Evolutionary conservation across 768 basidiomycete species (phyloP), one percentile per base, ranked within the genome.

Genomic region (Tricholoma sp.): DNA sequence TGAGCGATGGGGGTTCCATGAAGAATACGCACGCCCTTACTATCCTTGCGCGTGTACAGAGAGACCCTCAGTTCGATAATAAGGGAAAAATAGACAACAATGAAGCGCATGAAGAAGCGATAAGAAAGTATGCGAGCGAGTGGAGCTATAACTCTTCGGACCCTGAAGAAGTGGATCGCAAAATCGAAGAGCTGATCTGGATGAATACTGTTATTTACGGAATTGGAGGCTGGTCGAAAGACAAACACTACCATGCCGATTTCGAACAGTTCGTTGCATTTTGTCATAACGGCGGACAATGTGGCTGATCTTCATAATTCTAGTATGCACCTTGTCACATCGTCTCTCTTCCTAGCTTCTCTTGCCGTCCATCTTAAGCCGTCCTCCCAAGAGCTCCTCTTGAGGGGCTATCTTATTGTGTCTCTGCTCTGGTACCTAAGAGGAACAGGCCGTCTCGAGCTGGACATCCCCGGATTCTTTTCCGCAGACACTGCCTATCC

Each of bases 311-410:
- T 6, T 36, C 13, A 17, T 8, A 28, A 28, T 50, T 13, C 37
- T 3, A 89, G 86, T 12, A 81, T 85, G 71, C 88, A 83, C 59
- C 69, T 85, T 1, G 78, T 88, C 37, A 91, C 88, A 0, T 86
- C 86, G 4, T 74, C 81, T 3, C 63, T 86, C 18, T 86, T 88
- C 73, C 63, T 87, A 28, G 74, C 82, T 0, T 79, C 85, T 1
- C 55, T 83, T 42, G 61, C 77, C 33, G 73, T 73, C 0, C 61
- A 61, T 33, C 67, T 82, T 50, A 66, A 73, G 5, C 74, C 74
- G 0, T 41, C 66, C 0, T 82, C 80, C 0, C 77, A 81, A 55
- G 72, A 71, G 3, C 67, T 80, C 13, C 72, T 89, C 12, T 75
- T 91, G n/a, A 80, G 79, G 7, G 71, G 76, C 1, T 86, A 86